phyloP scores from a whole-genome alignment of 345 rosid species.

The Geranium rotundifolium region DNA sequence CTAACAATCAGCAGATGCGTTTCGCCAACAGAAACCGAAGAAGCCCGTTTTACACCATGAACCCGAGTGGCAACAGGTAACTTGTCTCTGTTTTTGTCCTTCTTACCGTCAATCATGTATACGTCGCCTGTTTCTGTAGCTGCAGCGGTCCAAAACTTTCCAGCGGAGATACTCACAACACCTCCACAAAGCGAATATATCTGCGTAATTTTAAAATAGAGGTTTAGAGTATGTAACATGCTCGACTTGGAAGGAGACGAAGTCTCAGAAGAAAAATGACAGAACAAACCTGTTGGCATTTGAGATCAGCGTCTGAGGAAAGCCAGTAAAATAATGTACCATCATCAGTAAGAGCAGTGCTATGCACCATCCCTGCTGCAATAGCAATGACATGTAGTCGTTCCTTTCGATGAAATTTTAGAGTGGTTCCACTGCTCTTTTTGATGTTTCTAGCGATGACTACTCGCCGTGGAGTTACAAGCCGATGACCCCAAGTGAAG shows the following conservation, averaged over 20 bases:
- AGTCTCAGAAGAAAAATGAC: neutral
- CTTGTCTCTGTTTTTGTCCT: conserved; percentile 38
- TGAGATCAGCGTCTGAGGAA: conserved; percentile 78
- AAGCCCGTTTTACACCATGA: conserved; percentile 71
- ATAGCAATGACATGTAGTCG: conserved; percentile 65
- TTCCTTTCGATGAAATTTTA: conserved; percentile 69
- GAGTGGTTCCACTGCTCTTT: conserved; percentile 48
- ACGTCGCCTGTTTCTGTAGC: conserved; percentile 80
- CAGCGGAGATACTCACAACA: conserved; percentile 69
- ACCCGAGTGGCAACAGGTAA: conserved; percentile 57
- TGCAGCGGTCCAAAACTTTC: conserved; percentile 84
- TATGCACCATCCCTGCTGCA: conserved; percentile 90
- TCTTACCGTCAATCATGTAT: conserved; percentile 88
- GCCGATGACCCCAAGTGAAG: conserved; percentile 91
- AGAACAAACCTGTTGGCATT: conserved; percentile 69
- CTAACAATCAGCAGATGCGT: conserved; percentile 76
- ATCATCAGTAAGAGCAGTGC: conserved; percentile 85
- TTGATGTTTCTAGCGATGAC: conserved; percentile 54
- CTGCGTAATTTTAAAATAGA: conserved; percentile 23
- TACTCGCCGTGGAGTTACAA: conserved; percentile 86
- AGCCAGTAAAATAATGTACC: conserved; percentile 89
- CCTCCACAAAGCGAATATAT: conserved; percentile 49
- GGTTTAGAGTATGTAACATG: neutral
- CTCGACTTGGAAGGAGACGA: neutral
- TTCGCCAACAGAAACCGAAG: conserved; percentile 89